Evolutionary conservation across 1,284 basidiomycete genomes (phyloP), one percentile per base, ranked within the genome.

Genomic region (Cutaneotrichosporon sp.): DNA sequence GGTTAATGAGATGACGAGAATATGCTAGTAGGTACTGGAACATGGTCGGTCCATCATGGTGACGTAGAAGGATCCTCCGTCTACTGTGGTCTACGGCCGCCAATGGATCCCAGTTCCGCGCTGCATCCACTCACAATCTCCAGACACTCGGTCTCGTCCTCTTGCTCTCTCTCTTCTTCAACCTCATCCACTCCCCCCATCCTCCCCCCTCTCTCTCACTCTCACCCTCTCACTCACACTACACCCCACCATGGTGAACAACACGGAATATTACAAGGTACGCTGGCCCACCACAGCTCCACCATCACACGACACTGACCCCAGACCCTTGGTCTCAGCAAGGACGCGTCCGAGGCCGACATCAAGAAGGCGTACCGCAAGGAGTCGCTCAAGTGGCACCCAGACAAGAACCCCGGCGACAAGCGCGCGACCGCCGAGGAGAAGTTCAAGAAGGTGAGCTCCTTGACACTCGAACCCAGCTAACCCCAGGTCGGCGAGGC

Each of bases 331-430:
- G 90, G 89, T 64, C 78, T 97, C 55, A 76, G 82, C 69, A 89
- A 87, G 77, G 82, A 83, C 52, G 94, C 94, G 24, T 81, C 79
- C 8, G 92, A 95, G 18, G 87, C 90, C 68, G 88, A 92, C 24
- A 88, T 97, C 82, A 90, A 90, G 79, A 88, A 87, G 67, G 75
- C 74, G 10, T 74, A 73, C 66, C 63, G 67, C n/a, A 72, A 70
- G 64, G 69, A 91, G 87, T 91, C 91, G 46, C 81, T 95, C 74
- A 92, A 90, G 83, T 91, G 89, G 87, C 93, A 95, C 80, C 92
- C 92, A 43, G 94, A 97, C 79, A 86, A 95, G 53, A 97, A 76
- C 63, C 70, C 74, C 2, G 74, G 68, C 13, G 74, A 75, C 55
- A 74, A 78, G 64, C 67, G 72, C 50, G 95, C 95, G 69, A 87